Conservation (phyloP, 495 filamentous ascomycete genomes). For the Glarea lozoyensis region DNA sequence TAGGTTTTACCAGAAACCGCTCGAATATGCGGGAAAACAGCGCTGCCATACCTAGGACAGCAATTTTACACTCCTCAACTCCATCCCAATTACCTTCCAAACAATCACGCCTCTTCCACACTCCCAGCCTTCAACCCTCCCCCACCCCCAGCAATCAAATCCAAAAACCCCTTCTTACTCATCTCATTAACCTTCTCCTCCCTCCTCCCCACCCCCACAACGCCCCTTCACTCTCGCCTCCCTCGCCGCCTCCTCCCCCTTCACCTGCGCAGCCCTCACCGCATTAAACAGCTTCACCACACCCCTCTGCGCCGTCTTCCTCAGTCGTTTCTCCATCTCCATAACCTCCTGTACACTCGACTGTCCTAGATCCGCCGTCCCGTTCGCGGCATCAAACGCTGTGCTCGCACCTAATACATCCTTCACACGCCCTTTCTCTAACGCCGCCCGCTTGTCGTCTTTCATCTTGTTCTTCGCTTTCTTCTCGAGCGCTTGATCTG, state of each 20-base stretch:
- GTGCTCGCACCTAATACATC: conserved; percentile 58
- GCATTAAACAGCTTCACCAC: conserved; percentile 96
- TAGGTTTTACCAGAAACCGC: not conserved
- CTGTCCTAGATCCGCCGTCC: conserved; percentile 26
- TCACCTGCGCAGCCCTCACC: conserved; percentile 82
- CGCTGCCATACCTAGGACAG: not conserved
- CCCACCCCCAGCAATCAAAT: conserved; percentile 67
- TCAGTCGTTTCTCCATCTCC: conserved; percentile 70
- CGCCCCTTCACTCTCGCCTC: conserved; percentile 62
- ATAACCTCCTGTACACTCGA: conserved; percentile 45
- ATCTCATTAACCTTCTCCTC: conserved; percentile 87
- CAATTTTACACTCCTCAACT: not conserved
- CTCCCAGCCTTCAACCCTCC: conserved; percentile 40
- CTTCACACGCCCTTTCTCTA: conserved; percentile 80
- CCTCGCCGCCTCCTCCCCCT: conserved; percentile 64
- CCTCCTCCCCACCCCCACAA: conserved; percentile 58
- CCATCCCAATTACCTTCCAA: not conserved
- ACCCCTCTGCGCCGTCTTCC: conserved; percentile 82
- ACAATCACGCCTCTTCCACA: conserved; percentile 38
- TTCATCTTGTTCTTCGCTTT: conserved; percentile 70
- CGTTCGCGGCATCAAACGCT: conserved; percentile 33
- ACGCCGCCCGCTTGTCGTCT: conserved; percentile 68
- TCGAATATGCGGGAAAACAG: too few species aligned
- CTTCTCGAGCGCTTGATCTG: conserved; percentile 68
- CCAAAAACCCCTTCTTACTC: conserved; percentile 92